These are phyloP conservation scores for Rhizopogon parksii DNA, from an alignment of 1,284 basidiomycete genomes.

Conservation along the genomic window DNA sequence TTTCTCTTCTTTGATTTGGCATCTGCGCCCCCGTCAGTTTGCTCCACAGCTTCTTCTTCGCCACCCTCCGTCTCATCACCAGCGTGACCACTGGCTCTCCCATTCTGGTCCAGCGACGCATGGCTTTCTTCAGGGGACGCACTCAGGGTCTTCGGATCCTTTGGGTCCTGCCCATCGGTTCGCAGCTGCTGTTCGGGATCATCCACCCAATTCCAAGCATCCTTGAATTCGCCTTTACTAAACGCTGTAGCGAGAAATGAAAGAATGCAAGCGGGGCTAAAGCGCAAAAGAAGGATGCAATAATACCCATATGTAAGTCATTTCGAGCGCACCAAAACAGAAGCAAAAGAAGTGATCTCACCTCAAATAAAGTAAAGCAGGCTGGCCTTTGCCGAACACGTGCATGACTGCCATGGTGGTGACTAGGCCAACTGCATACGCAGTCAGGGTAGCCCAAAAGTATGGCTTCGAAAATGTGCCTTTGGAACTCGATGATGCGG, in stretches of 20 bases:
- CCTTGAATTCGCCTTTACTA: conserved; percentile 48
- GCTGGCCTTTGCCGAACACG: conserved; percentile 73
- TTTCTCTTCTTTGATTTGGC: conserved; percentile 18
- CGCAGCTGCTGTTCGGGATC: conserved; percentile 25
- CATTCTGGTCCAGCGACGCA: conserved; percentile 14
- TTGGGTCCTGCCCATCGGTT: conserved; percentile 7
- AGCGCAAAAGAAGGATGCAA: neutral
- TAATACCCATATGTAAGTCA: neutral
- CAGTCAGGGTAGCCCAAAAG: conserved; percentile 65
- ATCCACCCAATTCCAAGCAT: conserved; percentile 64
- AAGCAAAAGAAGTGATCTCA: conserved; percentile 30
- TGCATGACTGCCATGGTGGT: conserved; percentile 91
- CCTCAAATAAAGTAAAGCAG: conserved; percentile 90
- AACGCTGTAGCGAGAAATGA: conserved; percentile 51
- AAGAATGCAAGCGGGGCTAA: conserved; percentile 62
- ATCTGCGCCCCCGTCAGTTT: conserved; percentile 6
- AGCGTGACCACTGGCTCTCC: conserved; percentile 11
- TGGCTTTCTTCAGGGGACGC: neutral
- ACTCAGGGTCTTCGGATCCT: conserved; percentile 8
- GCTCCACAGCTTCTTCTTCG: conserved; percentile 5
- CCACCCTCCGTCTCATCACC: conserved; percentile 10
- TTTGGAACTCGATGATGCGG: conserved; percentile 22
- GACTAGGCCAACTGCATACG: conserved; percentile 74
- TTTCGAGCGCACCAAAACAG: neutral
- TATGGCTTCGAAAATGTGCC: conserved; percentile 68